These are phyloP conservation scores for Suillus weaverae DNA, from an alignment of 768 basidiomycete species.

Conservation along the genomic window DNA sequence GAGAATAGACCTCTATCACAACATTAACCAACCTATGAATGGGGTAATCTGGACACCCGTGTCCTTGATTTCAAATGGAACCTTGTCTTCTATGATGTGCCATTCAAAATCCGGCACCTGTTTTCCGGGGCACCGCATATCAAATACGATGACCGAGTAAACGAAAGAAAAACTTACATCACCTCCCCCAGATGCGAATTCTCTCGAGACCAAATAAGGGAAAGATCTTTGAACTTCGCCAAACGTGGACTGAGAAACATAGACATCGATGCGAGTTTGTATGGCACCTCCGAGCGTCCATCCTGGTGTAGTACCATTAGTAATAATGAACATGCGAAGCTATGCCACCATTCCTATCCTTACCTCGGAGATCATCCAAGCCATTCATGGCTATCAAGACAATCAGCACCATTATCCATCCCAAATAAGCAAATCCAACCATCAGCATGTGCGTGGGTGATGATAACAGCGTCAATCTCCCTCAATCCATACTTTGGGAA, in stretches of 20 bases:
- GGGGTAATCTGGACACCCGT: conserved; percentile 66
- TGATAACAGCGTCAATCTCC: conserved; percentile 69
- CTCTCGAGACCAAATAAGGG: conserved; percentile 78
- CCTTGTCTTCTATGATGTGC: conserved; percentile 73
- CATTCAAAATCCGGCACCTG: conserved; percentile 83
- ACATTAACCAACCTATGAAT: conserved; percentile 52
- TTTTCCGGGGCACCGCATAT: background rate
- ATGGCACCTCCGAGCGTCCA: conserved; percentile 73
- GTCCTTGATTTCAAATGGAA: conserved; percentile 64
- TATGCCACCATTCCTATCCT: conserved; percentile 15
- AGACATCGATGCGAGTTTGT: conserved; percentile 74
- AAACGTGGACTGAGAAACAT: conserved; percentile 66
- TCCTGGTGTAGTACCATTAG: conserved; percentile 38
- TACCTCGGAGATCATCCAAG: conserved; percentile 84
- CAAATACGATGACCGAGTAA: background rate
- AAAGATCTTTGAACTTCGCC: conserved; percentile 67
- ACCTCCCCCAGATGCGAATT: conserved; percentile 77
- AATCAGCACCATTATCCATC: conserved; percentile 5
- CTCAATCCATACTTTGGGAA: conserved; percentile 76
- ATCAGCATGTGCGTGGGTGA: conserved; percentile 89
- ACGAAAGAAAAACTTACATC: conserved; percentile 47
- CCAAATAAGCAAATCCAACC: conserved; percentile 35
- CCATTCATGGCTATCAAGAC: conserved; percentile 72
- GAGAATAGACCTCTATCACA: conserved; percentile 1
- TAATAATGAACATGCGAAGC: conserved; percentile 1